Conservation (phyloP, 2,329 filamentous ascomycete species). For the Diaporthe citriasiana region DNA sequence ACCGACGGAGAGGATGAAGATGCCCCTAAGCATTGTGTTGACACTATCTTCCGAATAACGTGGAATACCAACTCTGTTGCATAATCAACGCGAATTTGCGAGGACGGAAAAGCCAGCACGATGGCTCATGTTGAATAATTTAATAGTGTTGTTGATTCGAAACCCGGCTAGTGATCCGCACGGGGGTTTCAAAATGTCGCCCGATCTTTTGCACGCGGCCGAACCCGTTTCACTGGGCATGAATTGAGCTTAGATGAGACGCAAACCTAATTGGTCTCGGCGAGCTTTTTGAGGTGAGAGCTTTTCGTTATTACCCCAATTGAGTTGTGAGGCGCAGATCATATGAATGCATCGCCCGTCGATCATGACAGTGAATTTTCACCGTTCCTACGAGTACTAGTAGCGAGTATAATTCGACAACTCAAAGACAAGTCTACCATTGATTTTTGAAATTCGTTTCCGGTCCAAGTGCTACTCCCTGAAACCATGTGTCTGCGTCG, state of each 20-base stretch:
- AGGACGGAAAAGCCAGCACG: not conserved
- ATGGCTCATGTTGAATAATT: not conserved
- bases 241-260: conserved; percentile 12
- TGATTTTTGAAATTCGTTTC: not conserved
- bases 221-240: conserved; percentile 13
- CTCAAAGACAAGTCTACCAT: too few relatives aligned
- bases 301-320: not conserved
- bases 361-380: not conserved
- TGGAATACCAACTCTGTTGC: not conserved
- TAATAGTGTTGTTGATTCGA: conserved; percentile 7
- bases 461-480: not conserved
- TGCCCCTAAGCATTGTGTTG: conserved; percentile 20
- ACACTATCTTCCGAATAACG: not conserved
- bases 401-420: not conserved
- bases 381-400: not conserved
- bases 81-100: not conserved
- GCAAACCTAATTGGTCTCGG: not conserved
- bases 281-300: not conserved
- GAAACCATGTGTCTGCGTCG: too few relatives aligned
- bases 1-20: conserved; percentile 26
- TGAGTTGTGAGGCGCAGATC: not conserved
- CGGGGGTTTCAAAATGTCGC: conserved; percentile 20
- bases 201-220: conserved; percentile 26
- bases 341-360: too few relatives aligned
- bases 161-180: conserved; percentile 13